These are phyloP conservation scores for Dictyophora rubrovolvata DNA, from an alignment of 768 basidiomycete species.

Conservation along the genomic window DNA sequence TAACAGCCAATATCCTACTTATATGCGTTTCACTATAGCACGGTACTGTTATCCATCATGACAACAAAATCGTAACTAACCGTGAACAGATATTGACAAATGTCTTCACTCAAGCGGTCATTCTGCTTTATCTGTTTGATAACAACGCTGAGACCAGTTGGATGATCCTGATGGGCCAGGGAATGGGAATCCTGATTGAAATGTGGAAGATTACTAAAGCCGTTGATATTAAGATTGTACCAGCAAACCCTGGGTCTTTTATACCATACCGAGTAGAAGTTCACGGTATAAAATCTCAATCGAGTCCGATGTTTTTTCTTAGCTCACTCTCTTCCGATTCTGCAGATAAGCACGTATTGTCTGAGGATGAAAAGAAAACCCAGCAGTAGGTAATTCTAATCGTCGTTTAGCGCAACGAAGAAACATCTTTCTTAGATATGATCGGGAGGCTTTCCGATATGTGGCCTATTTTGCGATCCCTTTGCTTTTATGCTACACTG, in stretches of 20 bases:
- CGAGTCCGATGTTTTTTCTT: constrained; percentile 10
- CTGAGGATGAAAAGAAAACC: constrained; percentile 94
- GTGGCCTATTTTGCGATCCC: constrained; percentile 88
- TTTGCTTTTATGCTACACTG: constrained; percentile 60
- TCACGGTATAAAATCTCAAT: constrained; percentile 46
- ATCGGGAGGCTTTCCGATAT: constrained; percentile 88
- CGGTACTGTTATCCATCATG: constrained; percentile 28
- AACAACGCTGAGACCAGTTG: constrained; percentile 93
- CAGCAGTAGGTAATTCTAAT: constrained; percentile 61
- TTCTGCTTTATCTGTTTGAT: constrained; percentile 89
- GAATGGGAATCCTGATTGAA: constrained; percentile 26
- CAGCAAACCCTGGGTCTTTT: constrained; percentile 49
- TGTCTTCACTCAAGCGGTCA: constrained; percentile 84
- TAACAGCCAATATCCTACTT: neutral
- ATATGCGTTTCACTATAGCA: constrained; percentile 24
- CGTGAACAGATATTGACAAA: constrained; percentile 67
- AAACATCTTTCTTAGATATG: constrained; percentile 44
- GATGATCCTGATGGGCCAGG: constrained; percentile 92
- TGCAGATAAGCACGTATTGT: constrained; percentile 88
- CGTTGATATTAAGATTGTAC: constrained; percentile 69
- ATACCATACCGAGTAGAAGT: constrained; percentile 77
- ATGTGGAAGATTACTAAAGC: constrained; percentile 67
- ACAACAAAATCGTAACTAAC: constrained; percentile 3
- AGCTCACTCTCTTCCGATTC: constrained; percentile 8
- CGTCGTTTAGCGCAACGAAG: neutral